These are phyloP conservation scores for Macrocystidia cucumis DNA, from an alignment of 1,284 basidiomycete species.

Conservation along the genomic window DNA sequence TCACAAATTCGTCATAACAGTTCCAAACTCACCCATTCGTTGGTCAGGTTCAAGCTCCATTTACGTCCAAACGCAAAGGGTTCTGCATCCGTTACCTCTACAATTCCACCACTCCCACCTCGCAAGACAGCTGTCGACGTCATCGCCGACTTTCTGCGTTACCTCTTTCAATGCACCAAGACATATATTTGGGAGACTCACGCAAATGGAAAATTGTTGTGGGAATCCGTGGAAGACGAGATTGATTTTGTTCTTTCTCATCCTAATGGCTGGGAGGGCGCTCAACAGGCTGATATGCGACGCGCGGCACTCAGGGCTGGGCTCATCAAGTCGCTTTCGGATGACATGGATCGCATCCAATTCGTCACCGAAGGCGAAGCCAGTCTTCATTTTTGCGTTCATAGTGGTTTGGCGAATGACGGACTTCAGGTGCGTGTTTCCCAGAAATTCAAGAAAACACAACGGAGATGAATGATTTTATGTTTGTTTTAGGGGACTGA, in stretches of 20 bases:
- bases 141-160: constrained; percentile 32
- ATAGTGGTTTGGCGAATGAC: constrained; percentile 9
- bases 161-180: constrained; percentile 28
- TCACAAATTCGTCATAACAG: neutral
- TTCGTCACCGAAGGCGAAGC: constrained; percentile 21
- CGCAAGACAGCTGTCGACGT: constrained; percentile 26
- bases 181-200: constrained; percentile 27
- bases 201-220: constrained; percentile 21
- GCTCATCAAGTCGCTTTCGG: constrained; percentile 9
- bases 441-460: constrained; percentile 4
- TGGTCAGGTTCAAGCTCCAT: constrained; percentile 15
- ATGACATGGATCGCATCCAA: constrained; percentile 5
- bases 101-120: constrained; percentile 23
- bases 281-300: constrained; percentile 24
- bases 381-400: constrained; percentile 13
- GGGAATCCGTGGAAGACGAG: constrained; percentile 22
- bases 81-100: constrained; percentile 6
- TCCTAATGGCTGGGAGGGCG: constrained; percentile 34
- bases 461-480: constrained; percentile 2
- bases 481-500: constrained; percentile 16
- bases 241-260: constrained; percentile 24
- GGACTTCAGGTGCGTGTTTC: constrained; percentile 6
- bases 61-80: constrained; percentile 7
- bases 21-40: neutral
- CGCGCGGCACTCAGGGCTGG: constrained; percentile 17